Conservation (phyloP, 371 early-diverging fungal species). For the Saksenaea oblongispora region DNA sequence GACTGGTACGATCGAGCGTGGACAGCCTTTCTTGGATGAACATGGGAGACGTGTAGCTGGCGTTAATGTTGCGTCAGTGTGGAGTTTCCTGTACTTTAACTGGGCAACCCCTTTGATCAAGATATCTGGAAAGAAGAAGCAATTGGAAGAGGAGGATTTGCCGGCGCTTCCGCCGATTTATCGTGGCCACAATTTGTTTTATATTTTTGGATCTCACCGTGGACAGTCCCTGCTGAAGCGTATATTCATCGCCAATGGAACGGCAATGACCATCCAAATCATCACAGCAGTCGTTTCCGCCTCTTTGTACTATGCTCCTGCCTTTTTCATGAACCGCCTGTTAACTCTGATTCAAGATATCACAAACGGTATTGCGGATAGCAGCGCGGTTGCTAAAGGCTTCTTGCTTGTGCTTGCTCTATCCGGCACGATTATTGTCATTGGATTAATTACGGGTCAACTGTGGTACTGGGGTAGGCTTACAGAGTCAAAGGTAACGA, state of each 20-base stretch:
- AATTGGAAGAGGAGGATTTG: constrained; percentile 34
- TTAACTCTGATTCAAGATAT: constrained; percentile 28
- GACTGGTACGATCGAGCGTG: constrained; percentile 31
- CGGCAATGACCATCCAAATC: constrained; percentile 22
- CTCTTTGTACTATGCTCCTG: constrained; percentile 34
- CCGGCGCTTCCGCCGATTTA: constrained; percentile 31
- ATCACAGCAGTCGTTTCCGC: constrained; percentile 28
- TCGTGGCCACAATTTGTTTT: constrained; percentile 41
- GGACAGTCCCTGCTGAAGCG: constrained; percentile 10
- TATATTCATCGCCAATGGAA: constrained; percentile 18
- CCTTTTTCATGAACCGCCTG: constrained; percentile 35
- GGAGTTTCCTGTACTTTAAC: constrained; percentile 19
- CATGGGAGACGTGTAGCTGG: constrained; percentile 21
- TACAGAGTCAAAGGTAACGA: background rate
- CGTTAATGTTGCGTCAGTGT: constrained; percentile 17
- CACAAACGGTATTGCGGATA: constrained; percentile 6
- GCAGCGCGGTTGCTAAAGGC: constrained; percentile 12
- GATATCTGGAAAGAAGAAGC: constrained; percentile 26
- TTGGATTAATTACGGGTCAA: constrained; percentile 45
- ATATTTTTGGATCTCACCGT: constrained; percentile 13
- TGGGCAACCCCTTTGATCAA: constrained; percentile 30
- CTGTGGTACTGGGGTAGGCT: constrained; percentile 52
- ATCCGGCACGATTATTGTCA: constrained; percentile 35
- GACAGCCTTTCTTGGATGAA: constrained; percentile 39
- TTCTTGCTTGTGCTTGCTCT: constrained; percentile 46